Evolutionary conservation across 78 protist genomes (phyloP).

Genomic region (slime mould (Dictyostelium discoideum)): DNA sequence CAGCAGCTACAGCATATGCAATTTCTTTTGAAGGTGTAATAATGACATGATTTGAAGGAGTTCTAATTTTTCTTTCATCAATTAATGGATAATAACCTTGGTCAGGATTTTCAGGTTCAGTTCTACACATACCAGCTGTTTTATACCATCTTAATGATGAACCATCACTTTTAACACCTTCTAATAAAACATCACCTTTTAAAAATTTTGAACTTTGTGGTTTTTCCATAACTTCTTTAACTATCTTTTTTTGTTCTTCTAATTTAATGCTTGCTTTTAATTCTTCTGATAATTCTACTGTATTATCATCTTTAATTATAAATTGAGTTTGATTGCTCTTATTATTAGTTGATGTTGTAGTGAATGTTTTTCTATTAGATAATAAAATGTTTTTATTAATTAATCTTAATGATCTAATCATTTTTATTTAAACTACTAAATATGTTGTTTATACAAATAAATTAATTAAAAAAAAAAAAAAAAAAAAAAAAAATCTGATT

Average conservation of each 20-base stretch:
- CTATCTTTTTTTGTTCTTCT: background rate
- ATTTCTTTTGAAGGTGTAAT: conserved; percentile 58
- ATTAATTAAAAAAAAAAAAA: background rate
- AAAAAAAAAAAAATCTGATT: background rate
- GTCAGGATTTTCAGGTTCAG: background rate
- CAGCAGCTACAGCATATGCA: conserved; percentile 59
- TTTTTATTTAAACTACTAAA: background rate
- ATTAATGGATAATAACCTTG: conserved; percentile 24
- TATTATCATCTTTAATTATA: too few relatives aligned
- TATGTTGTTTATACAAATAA: background rate
- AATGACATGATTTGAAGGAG: conserved; percentile 3
- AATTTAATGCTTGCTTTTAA: background rate
- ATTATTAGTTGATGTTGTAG: background rate
- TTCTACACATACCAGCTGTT: conserved; percentile 5
- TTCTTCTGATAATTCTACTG: background rate
- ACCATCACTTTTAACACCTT: conserved; percentile 59
- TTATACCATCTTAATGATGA: conserved; percentile 75
- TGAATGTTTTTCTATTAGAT: background rate
- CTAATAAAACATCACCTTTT: conserved; percentile 27
- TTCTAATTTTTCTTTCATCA: conserved; percentile 63
- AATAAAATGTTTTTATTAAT: background rate
- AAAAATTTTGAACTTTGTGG: background rate
- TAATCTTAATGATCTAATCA: background rate
- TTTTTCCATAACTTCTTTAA: background rate
- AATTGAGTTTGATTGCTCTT: background rate